Evolutionary conservation across 805 yeast species (phyloP).

Genomic region (Candida wancherniae): DNA sequence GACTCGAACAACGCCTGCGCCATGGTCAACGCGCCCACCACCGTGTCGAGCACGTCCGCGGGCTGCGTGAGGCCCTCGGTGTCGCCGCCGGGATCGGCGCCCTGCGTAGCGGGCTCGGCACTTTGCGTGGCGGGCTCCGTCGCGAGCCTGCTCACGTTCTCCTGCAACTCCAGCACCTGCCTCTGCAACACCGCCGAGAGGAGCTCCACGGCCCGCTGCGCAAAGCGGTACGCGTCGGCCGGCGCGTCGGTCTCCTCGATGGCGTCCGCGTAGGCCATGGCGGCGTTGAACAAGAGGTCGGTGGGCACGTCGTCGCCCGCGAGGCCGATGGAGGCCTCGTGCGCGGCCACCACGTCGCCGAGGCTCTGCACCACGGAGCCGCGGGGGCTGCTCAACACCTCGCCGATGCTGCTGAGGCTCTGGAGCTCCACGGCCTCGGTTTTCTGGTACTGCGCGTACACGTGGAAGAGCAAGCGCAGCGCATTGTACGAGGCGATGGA

Average conservation of each 20-base stretch:
- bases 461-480: conserved; percentile 54
- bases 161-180: conserved; percentile 26
- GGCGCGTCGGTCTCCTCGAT: conserved; percentile 32
- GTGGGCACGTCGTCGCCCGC: conserved; percentile 12
- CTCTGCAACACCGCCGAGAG: conserved; percentile 22
- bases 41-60: conserved; percentile 31
- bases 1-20: conserved; percentile 29
- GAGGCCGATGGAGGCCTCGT: conserved; percentile 32
- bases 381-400: conserved; percentile 23
- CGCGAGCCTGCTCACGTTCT: conserved; percentile 16
- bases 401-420: conserved; percentile 30
- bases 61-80: too few species aligned
- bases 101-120: too few species aligned
- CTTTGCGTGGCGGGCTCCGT: too few species aligned
- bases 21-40: conserved; percentile 24
- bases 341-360: conserved; percentile 30
- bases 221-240: not conserved
- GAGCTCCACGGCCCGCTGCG: conserved; percentile 13
- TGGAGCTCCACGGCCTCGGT: conserved; percentile 29
- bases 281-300: conserved; percentile 45
- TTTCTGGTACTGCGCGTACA: conserved; percentile 47
- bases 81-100: too few species aligned
- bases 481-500: conserved; percentile 45
- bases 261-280: conserved; percentile 43
- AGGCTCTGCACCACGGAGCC: conserved; percentile 39